Evolutionary conservation across 208 protist species (phyloP).

Genomic region (Vickermania spadyakhi): DNA sequence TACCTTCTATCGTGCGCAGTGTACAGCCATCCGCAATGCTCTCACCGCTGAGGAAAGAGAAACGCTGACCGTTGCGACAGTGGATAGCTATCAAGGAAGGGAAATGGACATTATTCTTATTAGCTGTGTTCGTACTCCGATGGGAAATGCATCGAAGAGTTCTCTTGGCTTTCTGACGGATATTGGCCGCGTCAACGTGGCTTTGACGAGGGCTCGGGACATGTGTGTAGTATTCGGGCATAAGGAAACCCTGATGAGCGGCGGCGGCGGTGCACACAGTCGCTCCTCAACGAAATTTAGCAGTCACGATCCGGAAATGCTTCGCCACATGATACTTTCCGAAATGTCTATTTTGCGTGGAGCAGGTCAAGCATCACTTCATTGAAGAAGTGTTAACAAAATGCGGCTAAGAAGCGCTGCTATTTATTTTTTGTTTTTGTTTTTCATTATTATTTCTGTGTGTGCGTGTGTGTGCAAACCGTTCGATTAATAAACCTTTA

Average conservation of each 20-base stretch:
- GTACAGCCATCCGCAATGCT: slow-evolving; percentile 22
- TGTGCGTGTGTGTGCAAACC: too few relatives aligned
- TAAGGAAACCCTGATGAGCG: slow-evolving; percentile 2
- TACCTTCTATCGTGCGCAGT: slow-evolving; percentile 80
- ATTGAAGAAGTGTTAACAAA: too few relatives aligned
- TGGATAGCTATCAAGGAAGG: slow-evolving; percentile 92
- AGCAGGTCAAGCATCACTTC: too few relatives aligned
- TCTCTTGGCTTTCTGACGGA: slow-evolving; percentile 87
- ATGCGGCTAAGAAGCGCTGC: too few relatives aligned
- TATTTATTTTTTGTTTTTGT: too few relatives aligned
- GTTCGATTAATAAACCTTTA: too few relatives aligned
- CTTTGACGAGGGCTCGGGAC: slow-evolving; percentile 86
- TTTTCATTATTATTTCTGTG: too few relatives aligned
- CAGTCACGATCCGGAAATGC: neutral
- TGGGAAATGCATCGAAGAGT: neutral
- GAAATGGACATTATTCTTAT: slow-evolving; percentile 92
- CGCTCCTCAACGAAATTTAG: too few relatives aligned
- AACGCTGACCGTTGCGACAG: slow-evolving; percentile 75
- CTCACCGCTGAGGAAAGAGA: slow-evolving; percentile 47
- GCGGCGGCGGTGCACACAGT: slow-evolving; percentile 8
- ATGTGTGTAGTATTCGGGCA: slow-evolving; percentile 73
- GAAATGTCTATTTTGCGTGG: too few relatives aligned
- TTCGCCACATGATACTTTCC: neutral
- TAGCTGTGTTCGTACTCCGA: slow-evolving; percentile 71
- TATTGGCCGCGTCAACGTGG: slow-evolving; percentile 87